Base-by-base conservation (phyloP, 2,329 filamentous ascomycete genomes). In the Lachnellula arida region DNA sequence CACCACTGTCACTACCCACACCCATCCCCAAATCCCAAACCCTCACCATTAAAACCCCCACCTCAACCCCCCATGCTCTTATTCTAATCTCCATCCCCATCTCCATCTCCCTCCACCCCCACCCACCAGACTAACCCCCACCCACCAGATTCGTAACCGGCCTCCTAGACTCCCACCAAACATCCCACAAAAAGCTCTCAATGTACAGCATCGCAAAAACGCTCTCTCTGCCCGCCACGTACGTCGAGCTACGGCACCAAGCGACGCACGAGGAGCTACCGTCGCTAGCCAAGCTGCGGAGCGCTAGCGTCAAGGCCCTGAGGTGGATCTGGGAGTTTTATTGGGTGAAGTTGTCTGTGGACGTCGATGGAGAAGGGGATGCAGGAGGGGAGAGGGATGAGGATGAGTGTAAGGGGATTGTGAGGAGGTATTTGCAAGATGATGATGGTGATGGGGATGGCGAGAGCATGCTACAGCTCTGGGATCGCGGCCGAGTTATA, bases 281-380 rank as follows among this genome's bases (percentile, higher is more conserved):
- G 0, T 85, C 86, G 1, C 76, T 96, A 52, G 78, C 81, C 11
- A 85, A 90, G 60, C 76, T 97, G 59, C 82, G 90, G 51, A 79
- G 79, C 37, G 88, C 88, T 1, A 83, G 87, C 1, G 74, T 78
- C 60, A 83, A 87, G 64, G 89, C 88, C 1, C 76, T 97, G 59
- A 76, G 78, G 46, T 97, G 92, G 92, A 85, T 97, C 51, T 96
- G 90, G 89, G 80, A 85, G 52, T 89, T 89, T 71, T 97, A 96
- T 75, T 97, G 92, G 92, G 73, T 67, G 12, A 73, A 74, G 39
- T 68, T 85, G 19, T 75, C 55, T 1, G 23, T 47, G 19, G 59
- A 48, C 8, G 22, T 50, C 12, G 37, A 39, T 22, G 9, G 6
- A 19, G 28, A 48, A 15, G 34, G 7, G n/a, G 12, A n/a, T 8